Evolutionary conservation across 2,329 filamentous ascomycete species (phyloP), one percentile per base, ranked within the genome.

Genomic region (Fusarium drepaniforme): DNA sequence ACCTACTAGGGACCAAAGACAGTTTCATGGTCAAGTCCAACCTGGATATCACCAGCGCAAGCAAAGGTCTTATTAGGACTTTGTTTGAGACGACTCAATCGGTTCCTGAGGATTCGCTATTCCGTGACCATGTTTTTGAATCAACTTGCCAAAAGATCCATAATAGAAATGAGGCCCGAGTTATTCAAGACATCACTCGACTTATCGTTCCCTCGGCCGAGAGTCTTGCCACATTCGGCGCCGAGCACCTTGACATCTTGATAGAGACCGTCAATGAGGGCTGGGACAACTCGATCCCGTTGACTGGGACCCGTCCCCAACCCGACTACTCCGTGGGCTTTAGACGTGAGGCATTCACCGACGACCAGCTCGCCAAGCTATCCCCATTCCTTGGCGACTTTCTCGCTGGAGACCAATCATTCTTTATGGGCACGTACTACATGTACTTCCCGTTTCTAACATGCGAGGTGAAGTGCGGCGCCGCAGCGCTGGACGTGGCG

Each of bases 381-480:
- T 67, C 76, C 8, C 82, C 83, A 8, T 84, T 84, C 56, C 74
- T 85, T 61, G 80, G 82, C 64, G 75, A 85, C 38, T 78, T 79
- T 11, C 49, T 81, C 30, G 44, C 61, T 35, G 78, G 79, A 16
- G 80, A 84, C 65, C 75, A 76, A 61, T 88, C 83, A 23, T 83
- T 78, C 71, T 86, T 88, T 64, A 85, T 86, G 80, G 83, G 75
- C 11, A 88, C 84, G 13, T 85, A 82, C 64, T 78, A 83, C 7
- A 87, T 88, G 81, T 86, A 84, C 79, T 88, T 89, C 71, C 86
- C 86, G 4, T 89, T 88, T 71, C 79, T 89, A 0, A 84, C 84
- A 0, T 86, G 83, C 75, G 85, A 89, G 75, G 85, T 88, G 1
- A 87, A 88, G 76, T 86, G 83, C 69, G 82, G 85, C 51, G 76